Percentiles rank a stretch among this genome's conserved stretches.
Evolutionary conservation across 345 rosid species (phyloP).

Genomic region (Angophora floribunda): DNA sequence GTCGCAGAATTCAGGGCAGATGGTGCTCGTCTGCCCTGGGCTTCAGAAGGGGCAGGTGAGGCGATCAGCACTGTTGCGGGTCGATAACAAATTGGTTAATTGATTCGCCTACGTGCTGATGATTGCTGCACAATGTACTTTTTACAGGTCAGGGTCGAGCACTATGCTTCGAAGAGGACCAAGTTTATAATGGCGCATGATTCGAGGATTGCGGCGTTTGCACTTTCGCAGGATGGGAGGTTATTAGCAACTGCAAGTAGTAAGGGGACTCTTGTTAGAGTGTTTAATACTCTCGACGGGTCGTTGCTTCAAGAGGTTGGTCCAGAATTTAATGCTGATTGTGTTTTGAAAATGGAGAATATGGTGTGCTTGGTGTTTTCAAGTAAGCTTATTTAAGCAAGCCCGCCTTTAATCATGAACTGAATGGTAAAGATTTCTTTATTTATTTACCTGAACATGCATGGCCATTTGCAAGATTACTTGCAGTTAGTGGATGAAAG

Average conservation of each 20-base stretch:
- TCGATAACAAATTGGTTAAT: neutral
- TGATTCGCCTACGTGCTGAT: neutral
- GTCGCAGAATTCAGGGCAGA: conserved; percentile 16
- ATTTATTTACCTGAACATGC: neutral
- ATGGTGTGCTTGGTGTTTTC: neutral
- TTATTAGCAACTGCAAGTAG: conserved; percentile 36
- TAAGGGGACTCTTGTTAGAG: conserved; percentile 40
- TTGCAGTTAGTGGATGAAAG: neutral
- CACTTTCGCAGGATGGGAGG: conserved; percentile 31
- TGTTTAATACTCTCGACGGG: conserved; percentile 32
- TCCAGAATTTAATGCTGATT: neutral
- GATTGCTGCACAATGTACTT: neutral
- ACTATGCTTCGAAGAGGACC: conserved; percentile 24
- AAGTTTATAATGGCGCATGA: conserved; percentile 34
- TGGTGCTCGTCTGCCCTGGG: conserved; percentile 35
- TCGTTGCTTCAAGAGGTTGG: conserved; percentile 39
- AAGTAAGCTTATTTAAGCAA: neutral
- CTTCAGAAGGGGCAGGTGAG: conserved; percentile 27
- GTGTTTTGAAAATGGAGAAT: neutral
- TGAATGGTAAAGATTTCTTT: neutral
- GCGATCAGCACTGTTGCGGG: neutral
- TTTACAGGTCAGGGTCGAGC: conserved; percentile 23
- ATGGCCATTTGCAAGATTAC: neutral
- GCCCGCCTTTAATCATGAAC: neutral
- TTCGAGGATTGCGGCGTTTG: conserved; percentile 21